These are phyloP conservation scores for Picochlorum sp. DNA, from an alignment of 139 green algal genomes.

Conservation along the genomic window DNA sequence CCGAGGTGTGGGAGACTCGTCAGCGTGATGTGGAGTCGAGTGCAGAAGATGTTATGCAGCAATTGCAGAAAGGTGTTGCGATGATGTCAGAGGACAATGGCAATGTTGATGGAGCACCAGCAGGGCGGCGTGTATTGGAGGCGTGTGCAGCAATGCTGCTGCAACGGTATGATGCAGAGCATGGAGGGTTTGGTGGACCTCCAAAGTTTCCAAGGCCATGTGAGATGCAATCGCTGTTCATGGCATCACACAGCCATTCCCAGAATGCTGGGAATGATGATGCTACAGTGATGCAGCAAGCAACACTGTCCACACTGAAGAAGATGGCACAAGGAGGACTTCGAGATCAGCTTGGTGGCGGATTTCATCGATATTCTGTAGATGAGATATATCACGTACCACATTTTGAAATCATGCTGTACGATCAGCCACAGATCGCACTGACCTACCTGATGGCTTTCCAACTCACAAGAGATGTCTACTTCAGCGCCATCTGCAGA, in stretches of 20 bases:
- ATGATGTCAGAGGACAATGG: conserved; percentile 2
- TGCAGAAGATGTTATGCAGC: conserved; percentile 33
- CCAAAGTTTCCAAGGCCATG: conserved; percentile 84
- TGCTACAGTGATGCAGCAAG: conserved; percentile 32
- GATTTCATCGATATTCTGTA: conserved; percentile 78
- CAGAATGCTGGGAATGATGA: background rate
- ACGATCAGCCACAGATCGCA: conserved; percentile 79
- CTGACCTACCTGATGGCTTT: conserved; percentile 60
- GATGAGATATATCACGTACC: conserved; percentile 60
- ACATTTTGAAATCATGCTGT: conserved; percentile 94
- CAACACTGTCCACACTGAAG: conserved; percentile 47
- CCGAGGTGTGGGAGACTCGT: conserved; percentile 30
- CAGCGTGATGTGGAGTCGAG: conserved; percentile 31
- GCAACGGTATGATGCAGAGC: conserved; percentile 46
- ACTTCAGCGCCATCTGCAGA: conserved; percentile 40
- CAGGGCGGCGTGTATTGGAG: background rate
- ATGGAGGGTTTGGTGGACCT: conserved; percentile 69
- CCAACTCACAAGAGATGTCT: conserved; percentile 42
- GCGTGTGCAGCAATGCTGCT: conserved; percentile 35
- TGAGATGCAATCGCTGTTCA: conserved; percentile 70
- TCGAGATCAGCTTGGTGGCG: conserved; percentile 76
- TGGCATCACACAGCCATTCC: conserved; percentile 14
- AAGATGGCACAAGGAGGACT: conserved; percentile 76
- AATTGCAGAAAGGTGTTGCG: conserved; percentile 39
- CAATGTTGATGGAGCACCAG: background rate